Evolutionary conservation across 371 early-diverging fungal species (phyloP), one percentile per base, ranked within the genome.

Genomic region (Syncephalis fuscata): DNA sequence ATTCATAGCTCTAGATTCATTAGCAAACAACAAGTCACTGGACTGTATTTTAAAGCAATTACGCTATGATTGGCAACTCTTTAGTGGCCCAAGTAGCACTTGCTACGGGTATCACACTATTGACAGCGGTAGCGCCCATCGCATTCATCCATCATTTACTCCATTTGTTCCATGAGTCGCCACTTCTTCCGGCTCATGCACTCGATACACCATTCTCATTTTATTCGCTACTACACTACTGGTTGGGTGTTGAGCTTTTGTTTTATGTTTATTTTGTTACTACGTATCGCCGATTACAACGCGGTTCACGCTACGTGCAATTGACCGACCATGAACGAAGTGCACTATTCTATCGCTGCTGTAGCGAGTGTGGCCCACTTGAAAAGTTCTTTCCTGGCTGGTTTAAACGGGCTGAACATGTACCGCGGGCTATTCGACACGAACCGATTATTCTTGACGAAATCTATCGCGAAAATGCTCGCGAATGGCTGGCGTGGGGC

Each of bases 211-310:
- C 42, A 11, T 19, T 27, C 3, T 49, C 49, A 15, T 19, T 1
- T 1, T 41, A 32, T 41, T 21, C n/a, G 7, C 4, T 41, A 21
- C 8, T 41, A 41, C 41, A 41, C 21, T 41, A 21, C 8, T 41
- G 41, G 41, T n/a, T 41, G 8, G 41, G 19, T 21, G 8, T 41
- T 41, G 41, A 41, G 15, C 16, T 41, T 5, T 15, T 41, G 41
- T 41, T 41, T n/a, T 41, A 41, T 15, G 21, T 41, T n/a, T 41
- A 21, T 8, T 41, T 41, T 21, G 19, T 41, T 8, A 19, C 41
- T 4, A n/a, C 41, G 5, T 21, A 21, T 21, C 16, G 21, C n/a
- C 16, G 60, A 52, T 57, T 24, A 49, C 60, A 27, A 56, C 27
- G 36, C 5, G 23, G n/a, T 20, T 36, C 24, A 23, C 23, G 19